Percentiles rank a stretch among this genome's conserved stretches.
Evolutionary conservation across 192 early-diverging fungal genomes (phyloP).

Genomic region (Borealophlyctis nickersoniae): DNA sequence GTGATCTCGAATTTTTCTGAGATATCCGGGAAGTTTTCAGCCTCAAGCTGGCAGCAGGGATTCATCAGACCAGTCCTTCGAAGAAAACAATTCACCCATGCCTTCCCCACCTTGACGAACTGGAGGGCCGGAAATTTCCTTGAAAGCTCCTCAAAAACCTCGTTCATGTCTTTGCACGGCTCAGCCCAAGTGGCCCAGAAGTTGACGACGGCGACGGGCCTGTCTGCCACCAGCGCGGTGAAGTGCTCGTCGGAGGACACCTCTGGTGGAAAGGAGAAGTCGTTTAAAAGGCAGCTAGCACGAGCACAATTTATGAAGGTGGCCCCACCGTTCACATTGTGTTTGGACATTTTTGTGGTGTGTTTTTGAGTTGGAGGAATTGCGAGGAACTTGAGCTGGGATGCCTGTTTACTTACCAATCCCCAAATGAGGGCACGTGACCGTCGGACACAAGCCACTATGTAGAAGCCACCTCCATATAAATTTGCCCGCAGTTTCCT

Average conservation of each 20-base stretch:
- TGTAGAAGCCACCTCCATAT: too few relatives aligned
- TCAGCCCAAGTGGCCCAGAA: constrained; percentile 92
- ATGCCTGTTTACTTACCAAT: too few relatives aligned
- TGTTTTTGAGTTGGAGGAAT: too few relatives aligned
- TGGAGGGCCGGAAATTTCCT: constrained; percentile 68
- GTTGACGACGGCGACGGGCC: constrained; percentile 55
- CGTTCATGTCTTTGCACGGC: constrained; percentile 89
- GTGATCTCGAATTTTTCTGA: constrained; percentile 87
- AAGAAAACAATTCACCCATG: not conserved
- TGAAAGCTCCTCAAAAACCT: constrained; percentile 83
- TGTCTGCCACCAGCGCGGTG: constrained; percentile 10
- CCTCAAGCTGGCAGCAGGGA: constrained; percentile 50
- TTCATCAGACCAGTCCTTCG: not conserved
- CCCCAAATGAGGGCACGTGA: too few relatives aligned
- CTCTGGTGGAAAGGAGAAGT: constrained; percentile 1
- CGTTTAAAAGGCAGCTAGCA: not conserved
- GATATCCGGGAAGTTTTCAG: constrained; percentile 84
- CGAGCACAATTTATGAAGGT: not conserved
- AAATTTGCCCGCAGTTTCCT: too few relatives aligned
- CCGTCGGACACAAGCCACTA: too few relatives aligned
- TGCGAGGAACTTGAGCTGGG: too few relatives aligned
- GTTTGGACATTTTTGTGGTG: constrained; percentile 31
- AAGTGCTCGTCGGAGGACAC: constrained; percentile 38
- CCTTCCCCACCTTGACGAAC: constrained; percentile 67
- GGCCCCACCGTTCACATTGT: constrained; percentile 23